Evolutionary conservation across 176 grass and related monocot genomes (phyloP), one percentile per base, ranked within the genome.

Genomic region (Oryza longistaminata): DNA sequence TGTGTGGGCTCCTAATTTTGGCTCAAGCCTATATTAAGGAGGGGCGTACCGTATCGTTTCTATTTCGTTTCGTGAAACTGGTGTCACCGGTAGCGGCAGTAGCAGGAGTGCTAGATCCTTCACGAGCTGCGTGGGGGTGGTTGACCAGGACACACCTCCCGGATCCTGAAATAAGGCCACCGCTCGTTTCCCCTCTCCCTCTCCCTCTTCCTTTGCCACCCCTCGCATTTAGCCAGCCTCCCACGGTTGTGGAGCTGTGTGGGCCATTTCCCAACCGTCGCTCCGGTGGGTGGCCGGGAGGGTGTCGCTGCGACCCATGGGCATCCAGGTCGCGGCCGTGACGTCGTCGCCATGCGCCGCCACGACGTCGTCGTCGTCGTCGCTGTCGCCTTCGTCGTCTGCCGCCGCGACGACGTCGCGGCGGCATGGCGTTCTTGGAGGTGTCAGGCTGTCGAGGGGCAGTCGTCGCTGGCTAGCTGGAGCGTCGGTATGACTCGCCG

Each of bases 91-190:
- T 83, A 64, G 75, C 49, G 35, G 62, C 75, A 48, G 10, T 68
- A 21, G 79, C 64, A 43, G 11, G 60, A 43, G 52, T 22, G 65
- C 65, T 77, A 55, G 74, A 70, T 67, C 61, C 75, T 83, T 91
- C 85, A 87, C 70, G 80, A 87, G 84, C 68, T 35, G 66, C 81
- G 50, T 80, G 50, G 5, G 27, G 39, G 64, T 66, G 64, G 81
- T 91, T 87, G 85, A 91, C 89, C 89, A 70, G 49, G 74, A 79
- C 80, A 64, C 80, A 43, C 80, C 48, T 74, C 37, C 74, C 61
- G 70, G 89, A 84, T 87, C 89, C 76, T 91, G 70, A 91, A 81
- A 80, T 87, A 81, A 87, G 85, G 81, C 81, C 89, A 83, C 85
- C 81, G 84, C 49, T 87, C 85, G 80, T 91, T 91, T 71, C 46